Evolutionary conservation across 345 rosid species (phyloP).

Genomic region (Rhodamnia argentea): DNA sequence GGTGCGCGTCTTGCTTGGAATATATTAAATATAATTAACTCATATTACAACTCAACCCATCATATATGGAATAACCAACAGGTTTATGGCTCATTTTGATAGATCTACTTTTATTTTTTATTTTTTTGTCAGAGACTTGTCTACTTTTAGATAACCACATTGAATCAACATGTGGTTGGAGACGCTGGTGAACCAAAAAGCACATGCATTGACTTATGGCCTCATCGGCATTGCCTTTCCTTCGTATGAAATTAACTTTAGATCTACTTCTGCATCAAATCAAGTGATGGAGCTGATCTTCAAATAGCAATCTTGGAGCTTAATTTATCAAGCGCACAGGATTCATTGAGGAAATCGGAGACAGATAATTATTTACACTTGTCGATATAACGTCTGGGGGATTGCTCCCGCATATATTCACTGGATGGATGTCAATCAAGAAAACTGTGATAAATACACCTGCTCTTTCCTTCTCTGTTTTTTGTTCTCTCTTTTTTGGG

Average conservation of each 20-base stretch:
- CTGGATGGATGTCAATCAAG: neutral
- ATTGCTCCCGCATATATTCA: neutral
- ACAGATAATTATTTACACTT: no score
- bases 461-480: neutral
- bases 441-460: neutral
- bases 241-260: neutral
- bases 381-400: neutral
- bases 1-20: no score
- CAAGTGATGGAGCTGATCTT: neutral
- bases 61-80: no score
- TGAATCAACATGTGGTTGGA: neutral
- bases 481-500: neutral
- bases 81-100: no score
- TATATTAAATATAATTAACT: no score
- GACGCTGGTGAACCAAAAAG: neutral
- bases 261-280: neutral
- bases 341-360: neutral
- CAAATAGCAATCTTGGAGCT: neutral
- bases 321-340: neutral
- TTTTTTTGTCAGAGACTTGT: no score
- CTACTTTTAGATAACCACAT: neutral
- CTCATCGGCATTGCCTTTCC: neutral
- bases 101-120: no score
- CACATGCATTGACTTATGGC: neutral
- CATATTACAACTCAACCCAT: no score